phyloP scores from a whole-genome alignment of 129 eudicot species.

The Solidago caesia region DNA sequence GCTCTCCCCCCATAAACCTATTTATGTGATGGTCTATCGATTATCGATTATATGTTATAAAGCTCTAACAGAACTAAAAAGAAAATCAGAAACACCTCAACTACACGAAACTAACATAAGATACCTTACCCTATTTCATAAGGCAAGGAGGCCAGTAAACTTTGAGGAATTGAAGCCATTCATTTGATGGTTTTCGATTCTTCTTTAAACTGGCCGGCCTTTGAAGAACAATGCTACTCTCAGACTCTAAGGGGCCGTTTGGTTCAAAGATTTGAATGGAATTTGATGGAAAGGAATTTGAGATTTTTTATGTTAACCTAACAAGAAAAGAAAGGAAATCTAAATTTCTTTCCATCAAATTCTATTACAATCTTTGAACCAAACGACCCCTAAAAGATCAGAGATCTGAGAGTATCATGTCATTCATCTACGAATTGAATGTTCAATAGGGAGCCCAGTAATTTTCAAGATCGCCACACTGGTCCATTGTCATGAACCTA shows the following conservation, averaged over 20 bases:
- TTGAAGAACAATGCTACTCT: slow-evolving; percentile 22
- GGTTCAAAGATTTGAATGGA: too few species aligned
- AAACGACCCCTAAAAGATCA: slow-evolving; percentile 25
- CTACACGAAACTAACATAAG: slow-evolving; percentile 31
- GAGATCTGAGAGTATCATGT: not conserved
- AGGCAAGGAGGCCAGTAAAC: slow-evolving; percentile 20
- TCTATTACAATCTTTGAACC: too few species aligned
- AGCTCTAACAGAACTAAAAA: slow-evolving; percentile 16
- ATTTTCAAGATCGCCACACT: slow-evolving; percentile 32
- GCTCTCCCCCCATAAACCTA: slow-evolving; percentile 41
- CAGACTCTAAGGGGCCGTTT: not conserved
- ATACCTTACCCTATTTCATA: slow-evolving; percentile 27
- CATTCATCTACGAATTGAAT: slow-evolving; percentile 4
- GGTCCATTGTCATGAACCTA: slow-evolving; percentile 44
- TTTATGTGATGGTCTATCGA: slow-evolving; percentile 23
- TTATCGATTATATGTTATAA: not conserved
- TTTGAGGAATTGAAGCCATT: slow-evolving; percentile 23
- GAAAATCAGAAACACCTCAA: slow-evolving; percentile 22
- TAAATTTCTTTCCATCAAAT: too few species aligned
- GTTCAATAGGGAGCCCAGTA: slow-evolving; percentile 39
- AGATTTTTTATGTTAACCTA: too few species aligned
- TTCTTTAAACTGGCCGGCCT: not conserved
- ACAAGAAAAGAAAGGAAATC: too few species aligned
- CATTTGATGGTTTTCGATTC: not conserved
- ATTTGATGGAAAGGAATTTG: too few species aligned